Percentiles rank a stretch among this genome's conserved stretches.
Evolutionary conservation across 805 yeast genomes (phyloP).

Genomic region (Grigorovia humatica): DNA sequence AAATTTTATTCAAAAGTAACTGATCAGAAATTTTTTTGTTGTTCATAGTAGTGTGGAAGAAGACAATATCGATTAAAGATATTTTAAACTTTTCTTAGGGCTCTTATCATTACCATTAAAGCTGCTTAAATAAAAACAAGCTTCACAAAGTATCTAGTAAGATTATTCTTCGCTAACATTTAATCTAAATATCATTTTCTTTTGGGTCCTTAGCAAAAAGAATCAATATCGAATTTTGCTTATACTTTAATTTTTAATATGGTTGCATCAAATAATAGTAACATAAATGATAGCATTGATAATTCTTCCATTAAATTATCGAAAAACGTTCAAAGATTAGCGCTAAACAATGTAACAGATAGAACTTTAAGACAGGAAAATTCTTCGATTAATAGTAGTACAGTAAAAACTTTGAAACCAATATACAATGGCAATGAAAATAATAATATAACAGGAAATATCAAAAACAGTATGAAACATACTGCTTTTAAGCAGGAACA

Average conservation of each 20-base stretch:
- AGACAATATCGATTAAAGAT: neutral
- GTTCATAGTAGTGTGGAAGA: no score
- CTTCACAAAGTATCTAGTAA: neutral
- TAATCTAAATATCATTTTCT: no score
- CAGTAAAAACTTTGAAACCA: conserved; percentile 12
- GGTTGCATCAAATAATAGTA: neutral
- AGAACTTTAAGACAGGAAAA: conserved; percentile 21
- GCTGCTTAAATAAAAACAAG: neutral
- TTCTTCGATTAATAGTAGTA: conserved; percentile 9
- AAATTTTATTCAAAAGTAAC: no score
- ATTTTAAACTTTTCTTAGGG: neutral
- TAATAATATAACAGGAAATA: conserved; percentile 3
- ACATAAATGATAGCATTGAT: neutral
- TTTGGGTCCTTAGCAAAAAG: no score
- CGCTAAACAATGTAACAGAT: conserved; percentile 28
- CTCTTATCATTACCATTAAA: neutral
- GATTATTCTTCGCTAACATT: neutral
- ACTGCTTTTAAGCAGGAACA: neutral
- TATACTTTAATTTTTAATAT: neutral
- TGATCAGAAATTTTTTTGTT: no score
- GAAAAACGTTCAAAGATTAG: conserved; percentile 24
- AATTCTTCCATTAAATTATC: conserved; percentile 9
- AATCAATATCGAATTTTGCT: neutral
- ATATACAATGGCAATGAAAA: conserved; percentile 10
- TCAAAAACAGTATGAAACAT: neutral